Evolutionary conservation across 371 early-diverging fungal genomes (phyloP), one percentile per base, ranked within the genome.

Genomic region (Lichtheimia corymbifera): DNA sequence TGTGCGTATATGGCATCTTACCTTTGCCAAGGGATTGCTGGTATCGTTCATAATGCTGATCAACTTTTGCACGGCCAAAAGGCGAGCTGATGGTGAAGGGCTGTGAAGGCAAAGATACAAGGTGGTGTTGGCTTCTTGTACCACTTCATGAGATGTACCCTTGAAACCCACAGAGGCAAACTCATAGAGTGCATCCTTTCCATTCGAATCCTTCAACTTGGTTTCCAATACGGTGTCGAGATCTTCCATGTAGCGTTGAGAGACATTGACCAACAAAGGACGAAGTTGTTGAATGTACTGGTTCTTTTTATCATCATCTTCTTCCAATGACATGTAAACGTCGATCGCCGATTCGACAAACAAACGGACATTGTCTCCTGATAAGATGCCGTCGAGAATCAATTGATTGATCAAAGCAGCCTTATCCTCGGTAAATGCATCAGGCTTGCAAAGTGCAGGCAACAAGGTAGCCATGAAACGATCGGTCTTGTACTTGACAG

Each of bases 101-200:
- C 90, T 89, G 61, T 89, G 83, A 55, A 93, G 72, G 64, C 88
- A 85, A 49, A 91, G 80, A 53, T 82, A 90, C 12, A 93, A 67
- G 0, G 90, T 88, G 0, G 92, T 89, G 60, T 84, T 85, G 41
- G 86, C 78, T 53, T 89, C 88, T 63, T 77, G 71, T 24, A 91
- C 65, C 9, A 89, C 70, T 59, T 88, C 82, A 55, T 87, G 85
- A 11, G 83, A 65, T 22, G 90, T 88, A 27, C 88, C 89, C 51
- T 82, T 72, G 72, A 88, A 85, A 17, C 79, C 82, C 54, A 77
- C 63, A 12, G 84, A 71, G 14, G 83, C 75, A 51, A 88, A 85
- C 11, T 84, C 74, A 61, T 87, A 88, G 5, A 90, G 74, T 6
- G 70, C 72, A 47, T 74, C 65, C 45, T 72, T 69, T 5, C 66